phyloP scores from a whole-genome alignment of 2,329 filamentous ascomycete species.

The Myriosclerotinia scirpicola region DNA sequence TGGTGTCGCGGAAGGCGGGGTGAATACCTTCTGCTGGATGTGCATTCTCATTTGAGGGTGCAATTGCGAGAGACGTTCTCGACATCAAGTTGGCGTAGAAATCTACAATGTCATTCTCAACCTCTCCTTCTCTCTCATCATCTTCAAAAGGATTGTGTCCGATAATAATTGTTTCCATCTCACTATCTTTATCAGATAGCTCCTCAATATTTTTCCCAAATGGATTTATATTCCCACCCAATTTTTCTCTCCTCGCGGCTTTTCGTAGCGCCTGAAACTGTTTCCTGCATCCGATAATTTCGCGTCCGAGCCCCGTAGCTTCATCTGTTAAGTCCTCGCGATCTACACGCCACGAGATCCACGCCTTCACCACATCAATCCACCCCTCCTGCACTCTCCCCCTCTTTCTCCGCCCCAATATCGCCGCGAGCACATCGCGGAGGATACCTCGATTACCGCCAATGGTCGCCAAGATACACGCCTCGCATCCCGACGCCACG shows the following conservation, averaged over 20 bases:
- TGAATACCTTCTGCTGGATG: slow-evolving; percentile 24
- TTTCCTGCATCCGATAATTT: slow-evolving; percentile 38
- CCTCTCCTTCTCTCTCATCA: slow-evolving; percentile 22
- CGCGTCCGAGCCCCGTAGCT: slow-evolving; percentile 25
- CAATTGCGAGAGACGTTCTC: slow-evolving; percentile 1
- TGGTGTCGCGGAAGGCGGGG: slow-evolving; percentile 25
- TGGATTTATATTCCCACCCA: neutral
- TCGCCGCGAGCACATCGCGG: slow-evolving; percentile 47
- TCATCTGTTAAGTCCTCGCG: slow-evolving; percentile 17
- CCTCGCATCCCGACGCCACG: slow-evolving; percentile 49
- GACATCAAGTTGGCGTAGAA: slow-evolving; percentile 28
- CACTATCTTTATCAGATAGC: slow-evolving; percentile 21
- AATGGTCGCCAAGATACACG: slow-evolving; percentile 53
- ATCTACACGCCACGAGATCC: slow-evolving; percentile 27
- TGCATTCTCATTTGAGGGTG: neutral
- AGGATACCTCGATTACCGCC: slow-evolving; percentile 48
- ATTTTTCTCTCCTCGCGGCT: slow-evolving; percentile 37
- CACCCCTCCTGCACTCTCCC: slow-evolving; percentile 22
- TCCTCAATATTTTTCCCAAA: neutral
- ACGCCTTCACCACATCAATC: slow-evolving; percentile 30
- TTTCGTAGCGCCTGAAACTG: slow-evolving; percentile 45
- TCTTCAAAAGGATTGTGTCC: slow-evolving; percentile 17
- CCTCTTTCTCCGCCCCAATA: slow-evolving; percentile 44
- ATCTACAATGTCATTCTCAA: slow-evolving; percentile 31
- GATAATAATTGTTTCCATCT: slow-evolving; percentile 44